Base-by-base conservation (phyloP, 352 stramenopile genomes). In the Pythium chondricola region DNA sequence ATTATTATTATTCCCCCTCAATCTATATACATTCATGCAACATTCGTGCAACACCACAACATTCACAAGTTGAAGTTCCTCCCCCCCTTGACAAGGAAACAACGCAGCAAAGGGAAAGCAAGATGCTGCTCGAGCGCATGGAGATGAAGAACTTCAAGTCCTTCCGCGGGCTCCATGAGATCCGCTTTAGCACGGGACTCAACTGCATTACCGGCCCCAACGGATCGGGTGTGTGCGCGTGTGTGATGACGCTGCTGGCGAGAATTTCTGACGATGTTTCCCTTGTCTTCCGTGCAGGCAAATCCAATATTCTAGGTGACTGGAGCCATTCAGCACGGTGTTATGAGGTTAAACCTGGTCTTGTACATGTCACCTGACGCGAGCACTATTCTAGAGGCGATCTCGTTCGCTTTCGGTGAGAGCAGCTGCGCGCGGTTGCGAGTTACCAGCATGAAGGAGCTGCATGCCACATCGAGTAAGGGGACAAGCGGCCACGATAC, bases 101-200 rank as follows among this genome's bases (percentile, higher is more conserved):
- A 21, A 42, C 29, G 45, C 8, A 6, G 24, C 20, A 43, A 30
- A 24, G 43, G 14, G 43, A n/a, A n/a, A 13, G 27, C 27, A 64
- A 21, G 7, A 74, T 62, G 61, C 24, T 68, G 46, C 48, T 64
- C 38, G 50, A 71, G 52, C 52, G 53, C 32, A 38, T 71, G 48
- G 62, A 65, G 43, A 56, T 74, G 45, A 56, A 69, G 52, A 74
- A 76, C 61, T 73, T 71, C 47, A 71, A 76, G 63, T 67, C 50
- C 20, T 75, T 75, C 30, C 47, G 60, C 22, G 65, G 65, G 1
- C 42, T 39, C 20, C 65, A 75, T 29, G 60, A 64, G 27, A 40
- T 75, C 16, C 24, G 18, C 0, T 75, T 75, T 36, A 40, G 54
- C 0, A 37, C 50, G 24, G 27, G 43, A 6, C 32, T 75, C 20